Evolutionary conservation across 805 yeast species (phyloP).

Genomic region (Saccharomycopsis microspora): DNA sequence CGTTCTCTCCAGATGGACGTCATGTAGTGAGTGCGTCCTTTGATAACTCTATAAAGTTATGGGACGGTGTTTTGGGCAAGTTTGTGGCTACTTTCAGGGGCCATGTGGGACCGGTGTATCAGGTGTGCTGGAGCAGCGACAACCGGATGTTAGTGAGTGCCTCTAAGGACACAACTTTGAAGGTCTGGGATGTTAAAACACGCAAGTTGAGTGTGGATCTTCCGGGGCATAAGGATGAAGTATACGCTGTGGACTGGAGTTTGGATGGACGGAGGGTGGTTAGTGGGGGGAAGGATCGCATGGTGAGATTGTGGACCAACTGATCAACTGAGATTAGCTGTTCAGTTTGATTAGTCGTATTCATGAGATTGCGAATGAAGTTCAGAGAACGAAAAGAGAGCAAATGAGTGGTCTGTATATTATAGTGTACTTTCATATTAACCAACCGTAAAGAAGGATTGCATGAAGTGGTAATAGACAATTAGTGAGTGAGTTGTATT

Average conservation of each 20-base stretch:
- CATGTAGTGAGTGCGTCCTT: conserved; percentile 85
- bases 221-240: conserved; percentile 95
- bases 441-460: too few relatives aligned
- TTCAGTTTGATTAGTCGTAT: too few relatives aligned
- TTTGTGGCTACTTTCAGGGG: conserved; percentile 88
- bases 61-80: conserved; percentile 93
- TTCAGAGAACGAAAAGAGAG: too few relatives aligned
- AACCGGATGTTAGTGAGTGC: conserved; percentile 84
- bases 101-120: conserved; percentile 96
- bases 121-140: conserved; percentile 96
- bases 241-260: conserved; percentile 97
- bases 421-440: too few relatives aligned
- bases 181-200: conserved; percentile 91
- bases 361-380: too few relatives aligned
- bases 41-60: conserved; percentile 87
- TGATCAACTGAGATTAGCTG: conserved; percentile 17
- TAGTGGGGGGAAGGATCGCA: conserved; percentile 97
- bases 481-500: too few relatives aligned
- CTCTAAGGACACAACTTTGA: conserved; percentile 91
- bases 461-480: too few relatives aligned
- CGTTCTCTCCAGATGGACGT: conserved; percentile 93
- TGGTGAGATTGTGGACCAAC: conserved; percentile 90
- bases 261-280: conserved; percentile 87
- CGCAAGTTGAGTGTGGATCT: conserved; percentile 76
- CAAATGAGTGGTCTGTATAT: too few relatives aligned